phyloP scores from a whole-genome alignment of 169 alveolate species.

The Plasmodium berghei region DNA sequence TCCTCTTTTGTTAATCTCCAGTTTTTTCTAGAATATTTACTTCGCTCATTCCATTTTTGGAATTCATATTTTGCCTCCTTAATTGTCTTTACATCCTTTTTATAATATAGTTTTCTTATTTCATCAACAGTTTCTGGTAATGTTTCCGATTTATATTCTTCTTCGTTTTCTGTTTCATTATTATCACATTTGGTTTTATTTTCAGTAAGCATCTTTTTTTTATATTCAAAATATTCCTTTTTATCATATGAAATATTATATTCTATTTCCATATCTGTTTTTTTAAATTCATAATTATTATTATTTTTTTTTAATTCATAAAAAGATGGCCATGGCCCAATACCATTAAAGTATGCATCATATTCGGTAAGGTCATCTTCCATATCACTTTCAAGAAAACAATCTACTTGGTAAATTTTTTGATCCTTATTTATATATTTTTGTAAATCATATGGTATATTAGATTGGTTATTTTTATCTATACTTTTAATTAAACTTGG shows the following conservation, averaged over 20 bases:
- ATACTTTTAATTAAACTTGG: constrained; percentile 68
- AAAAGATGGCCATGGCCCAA: constrained; percentile 84
- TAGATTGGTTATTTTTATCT: constrained; percentile 43
- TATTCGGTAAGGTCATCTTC: constrained; percentile 82
- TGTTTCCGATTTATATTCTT: not conserved
- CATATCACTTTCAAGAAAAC: constrained; percentile 71
- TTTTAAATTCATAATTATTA: constrained; percentile 49
- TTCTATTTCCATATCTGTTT: constrained; percentile 65
- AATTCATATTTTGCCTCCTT: constrained; percentile 85
- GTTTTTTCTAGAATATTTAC: constrained; percentile 67
- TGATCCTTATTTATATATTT: constrained; percentile 1
- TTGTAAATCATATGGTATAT: constrained; percentile 32
- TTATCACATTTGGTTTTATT: not conserved
- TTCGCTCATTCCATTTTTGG: constrained; percentile 80
- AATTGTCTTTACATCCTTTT: constrained; percentile 74
- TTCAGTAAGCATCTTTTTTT: constrained; percentile 9
- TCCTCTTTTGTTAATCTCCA: constrained; percentile 84
- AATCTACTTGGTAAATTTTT: constrained; percentile 20
- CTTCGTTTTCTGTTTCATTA: not conserved
- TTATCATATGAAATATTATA: constrained; percentile 64
- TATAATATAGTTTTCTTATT: constrained; percentile 52
- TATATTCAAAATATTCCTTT: constrained; percentile 15
- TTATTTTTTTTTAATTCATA: constrained; percentile 75
- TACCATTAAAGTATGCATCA: constrained; percentile 79
- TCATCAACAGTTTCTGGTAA: not conserved